Conservation (phyloP, 371 early-diverging fungal genomes). For the Lichtheimia ornata region DNA sequence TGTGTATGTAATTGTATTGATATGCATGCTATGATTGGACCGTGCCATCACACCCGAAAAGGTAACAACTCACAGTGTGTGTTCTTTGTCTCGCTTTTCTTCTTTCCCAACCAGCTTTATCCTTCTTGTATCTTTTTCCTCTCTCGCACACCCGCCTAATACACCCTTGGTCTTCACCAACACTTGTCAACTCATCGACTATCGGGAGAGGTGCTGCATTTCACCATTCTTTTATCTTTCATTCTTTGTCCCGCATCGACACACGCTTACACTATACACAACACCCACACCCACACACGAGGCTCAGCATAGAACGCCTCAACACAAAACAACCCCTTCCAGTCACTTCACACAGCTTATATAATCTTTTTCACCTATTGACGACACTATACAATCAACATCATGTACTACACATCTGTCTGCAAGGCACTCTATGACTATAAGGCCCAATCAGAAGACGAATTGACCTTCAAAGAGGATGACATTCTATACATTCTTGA, state of each 20-base stretch:
- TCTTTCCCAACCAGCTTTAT: neutral
- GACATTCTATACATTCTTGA: constrained; percentile 73
- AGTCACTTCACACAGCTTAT: neutral
- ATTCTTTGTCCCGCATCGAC: no score
- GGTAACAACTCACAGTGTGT: neutral
- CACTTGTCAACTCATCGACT: no score
- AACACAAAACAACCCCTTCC: neutral
- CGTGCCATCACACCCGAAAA: constrained; percentile 1
- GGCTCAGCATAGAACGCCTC: no score
- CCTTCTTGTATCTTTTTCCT: neutral
- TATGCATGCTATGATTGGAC: neutral
- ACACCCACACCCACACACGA: neutral
- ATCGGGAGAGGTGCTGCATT: no score
- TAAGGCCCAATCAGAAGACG: constrained; percentile 80
- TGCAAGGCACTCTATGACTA: constrained; percentile 75
- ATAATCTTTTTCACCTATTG: no score
- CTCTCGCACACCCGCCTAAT: no score
- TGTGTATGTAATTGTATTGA: no score
- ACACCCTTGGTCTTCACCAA: no score
- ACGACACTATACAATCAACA: neutral
- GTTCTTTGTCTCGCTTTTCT: neutral
- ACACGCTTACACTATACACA: no score
- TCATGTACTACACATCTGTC: constrained; percentile 47
- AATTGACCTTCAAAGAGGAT: constrained; percentile 79
- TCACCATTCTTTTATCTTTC: no score